Evolutionary conservation across 331 rosid species (phyloP).

Genomic region (Pyracantha coccinea): DNA sequence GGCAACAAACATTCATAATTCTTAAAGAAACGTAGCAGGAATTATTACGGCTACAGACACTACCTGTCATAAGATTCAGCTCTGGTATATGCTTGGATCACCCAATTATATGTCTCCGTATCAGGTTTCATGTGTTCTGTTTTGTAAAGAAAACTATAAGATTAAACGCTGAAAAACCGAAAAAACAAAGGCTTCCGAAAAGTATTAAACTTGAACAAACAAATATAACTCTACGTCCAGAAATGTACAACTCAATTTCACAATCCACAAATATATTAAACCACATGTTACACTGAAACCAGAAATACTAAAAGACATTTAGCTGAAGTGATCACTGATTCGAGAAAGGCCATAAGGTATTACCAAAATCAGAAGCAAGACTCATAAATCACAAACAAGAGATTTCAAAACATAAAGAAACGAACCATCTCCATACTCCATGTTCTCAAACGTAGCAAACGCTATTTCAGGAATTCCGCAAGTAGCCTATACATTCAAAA

Average conservation of each 20-base stretch:
- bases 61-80: conserved; percentile 99
- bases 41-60: background rate
- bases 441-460: conserved; percentile 89
- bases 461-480: conserved; percentile 98
- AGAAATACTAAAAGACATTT: background rate
- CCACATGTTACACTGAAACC: background rate
- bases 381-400: conserved; percentile 11
- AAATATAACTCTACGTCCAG: background rate
- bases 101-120: conserved; percentile 95
- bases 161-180: conserved; percentile 2
- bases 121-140: conserved; percentile 92
- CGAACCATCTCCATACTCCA: conserved; percentile 94
- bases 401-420: conserved; percentile 6
- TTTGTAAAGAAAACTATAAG: conserved; percentile 13
- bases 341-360: too few relatives aligned
- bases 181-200: conserved; percentile 7
- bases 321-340: background rate
- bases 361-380: background rate
- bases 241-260: background rate
- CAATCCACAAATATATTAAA: background rate
- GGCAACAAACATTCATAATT: background rate
- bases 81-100: conserved; percentile 95
- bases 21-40: background rate
- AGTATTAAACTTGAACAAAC: background rate
- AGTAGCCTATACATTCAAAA: conserved; percentile 61